phyloP scores from a whole-genome alignment of 116 monocot genomes.

The Dioscorea cayenensis region DNA sequence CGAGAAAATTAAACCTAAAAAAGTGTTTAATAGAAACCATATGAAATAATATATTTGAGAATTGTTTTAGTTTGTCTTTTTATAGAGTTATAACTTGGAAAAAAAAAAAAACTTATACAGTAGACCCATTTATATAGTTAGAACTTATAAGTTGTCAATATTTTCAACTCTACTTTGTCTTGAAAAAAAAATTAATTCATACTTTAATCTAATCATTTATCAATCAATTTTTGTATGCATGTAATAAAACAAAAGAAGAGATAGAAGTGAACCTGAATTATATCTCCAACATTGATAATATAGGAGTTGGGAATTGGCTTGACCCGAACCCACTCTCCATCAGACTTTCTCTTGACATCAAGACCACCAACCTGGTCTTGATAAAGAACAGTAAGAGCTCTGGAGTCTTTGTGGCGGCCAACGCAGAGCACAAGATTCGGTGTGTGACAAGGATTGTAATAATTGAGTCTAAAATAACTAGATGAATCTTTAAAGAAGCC shows the following conservation, averaged over 20 bases:
- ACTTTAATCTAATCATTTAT: no score
- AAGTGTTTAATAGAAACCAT: no score
- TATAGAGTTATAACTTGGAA: no score
- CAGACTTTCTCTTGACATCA: conserved; percentile 24
- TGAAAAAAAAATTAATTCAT: no score
- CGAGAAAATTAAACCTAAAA: no score
- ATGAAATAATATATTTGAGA: no score
- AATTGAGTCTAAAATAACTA: conserved; percentile 52
- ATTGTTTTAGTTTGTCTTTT: no score
- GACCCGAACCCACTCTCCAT: conserved; percentile 14
- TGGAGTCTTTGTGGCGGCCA: conserved; percentile 63
- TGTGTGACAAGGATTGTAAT: conserved; percentile 65
- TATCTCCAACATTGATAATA: conserved; percentile 7
- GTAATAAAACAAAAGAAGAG: not conserved
- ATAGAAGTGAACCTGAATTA: conserved; percentile 3
- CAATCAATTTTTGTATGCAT: not conserved
- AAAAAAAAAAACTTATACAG: no score
- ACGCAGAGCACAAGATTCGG: conserved; percentile 60
- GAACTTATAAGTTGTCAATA: no score
- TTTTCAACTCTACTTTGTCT: no score
- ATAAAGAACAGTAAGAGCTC: conserved; percentile 52
- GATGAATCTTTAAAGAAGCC: conserved; percentile 39
- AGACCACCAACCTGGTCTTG: conserved; percentile 69
- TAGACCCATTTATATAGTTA: no score
- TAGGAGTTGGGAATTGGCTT: conserved; percentile 8